These are phyloP conservation scores for Chytriomyces confervae DNA, from an alignment of 192 early-diverging fungal genomes.

Conservation along the genomic window DNA sequence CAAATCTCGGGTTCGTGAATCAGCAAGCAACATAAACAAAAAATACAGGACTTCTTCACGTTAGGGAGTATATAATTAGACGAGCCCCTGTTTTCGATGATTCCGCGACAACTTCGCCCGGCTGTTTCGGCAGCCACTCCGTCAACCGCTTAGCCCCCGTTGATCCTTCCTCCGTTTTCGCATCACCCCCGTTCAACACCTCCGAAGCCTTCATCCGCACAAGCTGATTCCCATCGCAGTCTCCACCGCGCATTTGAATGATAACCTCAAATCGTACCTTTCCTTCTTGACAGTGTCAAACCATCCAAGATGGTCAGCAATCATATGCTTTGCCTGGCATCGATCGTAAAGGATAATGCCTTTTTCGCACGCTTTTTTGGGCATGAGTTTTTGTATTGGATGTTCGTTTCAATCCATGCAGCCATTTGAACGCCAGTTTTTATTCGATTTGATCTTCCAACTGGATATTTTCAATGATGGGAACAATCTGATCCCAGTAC, in stretches of 20 bases:
- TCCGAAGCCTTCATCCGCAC: constrained; percentile 22
- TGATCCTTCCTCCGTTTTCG: neutral
- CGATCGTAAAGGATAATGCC: constrained; percentile 93
- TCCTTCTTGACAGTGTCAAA: constrained; percentile 59
- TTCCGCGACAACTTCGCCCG: neutral
- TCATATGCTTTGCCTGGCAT: constrained; percentile 90
- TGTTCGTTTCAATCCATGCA: constrained; percentile 39
- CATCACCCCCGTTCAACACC: constrained; percentile 22
- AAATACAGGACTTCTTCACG: no score
- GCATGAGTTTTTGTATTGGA: constrained; percentile 89
- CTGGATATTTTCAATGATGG: constrained; percentile 69
- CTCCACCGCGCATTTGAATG: constrained; percentile 73
- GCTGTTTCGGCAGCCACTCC: constrained; percentile 34
- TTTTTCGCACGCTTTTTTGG: constrained; percentile 83
- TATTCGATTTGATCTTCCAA: constrained; percentile 16
- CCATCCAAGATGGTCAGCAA: constrained; percentile 98
- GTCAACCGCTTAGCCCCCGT: constrained; percentile 23
- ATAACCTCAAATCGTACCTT: constrained; percentile 87
- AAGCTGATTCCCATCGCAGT: constrained; percentile 28
- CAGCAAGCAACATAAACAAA: no score
- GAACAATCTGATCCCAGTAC: constrained; percentile 87
- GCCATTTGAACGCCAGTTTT: no score
- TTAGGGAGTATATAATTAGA: no score
- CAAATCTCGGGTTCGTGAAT: no score
- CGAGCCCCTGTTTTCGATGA: no score